A percentile compares a stretch with the other conserved stretches of the same genome.
These are phyloP conservation scores for Aspergillus sclerotioniger DNA, from an alignment of 495 filamentous ascomycete species.

Conservation along the genomic window DNA sequence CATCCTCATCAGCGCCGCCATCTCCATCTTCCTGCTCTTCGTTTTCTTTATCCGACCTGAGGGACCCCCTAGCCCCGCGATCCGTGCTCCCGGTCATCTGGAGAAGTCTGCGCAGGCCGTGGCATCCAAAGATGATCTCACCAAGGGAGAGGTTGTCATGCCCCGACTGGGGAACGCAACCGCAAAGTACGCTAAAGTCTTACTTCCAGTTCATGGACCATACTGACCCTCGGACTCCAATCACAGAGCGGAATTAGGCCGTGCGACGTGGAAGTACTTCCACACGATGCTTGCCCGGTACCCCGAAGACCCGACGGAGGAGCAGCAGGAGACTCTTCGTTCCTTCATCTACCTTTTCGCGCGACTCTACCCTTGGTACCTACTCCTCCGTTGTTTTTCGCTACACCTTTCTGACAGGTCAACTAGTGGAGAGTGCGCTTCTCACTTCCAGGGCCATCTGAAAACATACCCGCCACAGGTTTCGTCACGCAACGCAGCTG, in stretches of 20 bases:
- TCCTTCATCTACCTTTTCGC: conserved; percentile 89
- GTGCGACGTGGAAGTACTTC: conserved; percentile 86
- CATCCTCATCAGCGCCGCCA: conserved; percentile 35
- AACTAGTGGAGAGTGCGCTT: conserved; percentile 83
- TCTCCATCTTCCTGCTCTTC: conserved; percentile 37
- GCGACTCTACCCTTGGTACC: conserved; percentile 83
- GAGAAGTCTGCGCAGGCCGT: conserved; percentile 26
- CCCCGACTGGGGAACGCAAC: conserved; percentile 92
- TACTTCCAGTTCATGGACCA: not conserved
- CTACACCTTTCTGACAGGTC: conserved; percentile 10
- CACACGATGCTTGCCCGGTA: conserved; percentile 96
- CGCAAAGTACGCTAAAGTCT: conserved; percentile 47
- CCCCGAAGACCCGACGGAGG: conserved; percentile 76
- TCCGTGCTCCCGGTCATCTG: conserved; percentile 45
- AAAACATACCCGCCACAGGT: conserved; percentile 88
- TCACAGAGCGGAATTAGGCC: conserved; percentile 78
- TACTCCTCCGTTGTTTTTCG: too few relatives aligned
- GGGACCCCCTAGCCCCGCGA: conserved; percentile 40
- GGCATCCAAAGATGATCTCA: conserved; percentile 38
- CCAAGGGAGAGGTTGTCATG: conserved; percentile 80
- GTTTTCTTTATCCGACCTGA: conserved; percentile 42
- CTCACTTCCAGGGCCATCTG: conserved; percentile 83
- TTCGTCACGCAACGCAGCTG: conserved; percentile 74
- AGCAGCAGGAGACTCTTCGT: conserved; percentile 79
- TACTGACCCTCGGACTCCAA: conserved; percentile 7